Conservation (phyloP, 2,329 filamentous ascomycete species). For the Gaeumannomyces sp. region DNA sequence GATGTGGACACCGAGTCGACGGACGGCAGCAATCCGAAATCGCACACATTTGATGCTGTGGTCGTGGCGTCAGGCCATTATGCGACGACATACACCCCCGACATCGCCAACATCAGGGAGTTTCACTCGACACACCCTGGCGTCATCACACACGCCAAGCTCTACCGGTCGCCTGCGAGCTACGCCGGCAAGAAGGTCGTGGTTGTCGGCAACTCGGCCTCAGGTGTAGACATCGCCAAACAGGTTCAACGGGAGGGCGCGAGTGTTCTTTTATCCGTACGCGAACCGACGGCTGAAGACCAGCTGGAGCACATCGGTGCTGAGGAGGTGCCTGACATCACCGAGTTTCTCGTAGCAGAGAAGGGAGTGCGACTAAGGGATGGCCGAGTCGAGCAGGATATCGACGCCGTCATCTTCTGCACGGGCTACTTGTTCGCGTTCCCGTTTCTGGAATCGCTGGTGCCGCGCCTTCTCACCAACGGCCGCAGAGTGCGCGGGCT, state of each 20-base stretch:
- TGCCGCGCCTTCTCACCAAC: slow-evolving; percentile 52
- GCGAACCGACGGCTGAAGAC: slow-evolving; percentile 39
- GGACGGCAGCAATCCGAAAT: neutral
- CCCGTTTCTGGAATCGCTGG: slow-evolving; percentile 56
- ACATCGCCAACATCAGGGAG: slow-evolving; percentile 49
- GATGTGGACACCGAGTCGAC: slow-evolving; percentile 44
- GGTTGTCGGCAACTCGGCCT: slow-evolving; percentile 78
- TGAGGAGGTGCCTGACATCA: slow-evolving; percentile 52
- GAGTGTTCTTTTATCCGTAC: slow-evolving; percentile 56
- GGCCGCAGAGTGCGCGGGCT: slow-evolving; percentile 66
- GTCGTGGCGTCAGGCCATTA: slow-evolving; percentile 74
- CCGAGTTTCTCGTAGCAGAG: slow-evolving; percentile 44
- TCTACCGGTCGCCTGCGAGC: slow-evolving; percentile 60
- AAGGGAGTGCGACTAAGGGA: slow-evolving; percentile 60
- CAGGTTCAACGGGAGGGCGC: slow-evolving; percentile 52
- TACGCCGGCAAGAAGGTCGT: slow-evolving; percentile 69
- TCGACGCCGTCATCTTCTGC: slow-evolving; percentile 79
- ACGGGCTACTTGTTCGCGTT: slow-evolving; percentile 86
- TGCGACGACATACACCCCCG: slow-evolving; percentile 60
- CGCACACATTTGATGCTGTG: slow-evolving; percentile 63
- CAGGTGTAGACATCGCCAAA: slow-evolving; percentile 72
- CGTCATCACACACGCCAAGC: slow-evolving; percentile 68
- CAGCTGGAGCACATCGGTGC: slow-evolving; percentile 38
- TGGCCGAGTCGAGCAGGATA: slow-evolving; percentile 53
- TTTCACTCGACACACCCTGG: slow-evolving; percentile 56